A percentile compares a stretch with the other conserved stretches of the same genome.
Evolutionary conservation across 164 flowering plant species (phyloP).

Genomic region (Nymphaea colorata): DNA sequence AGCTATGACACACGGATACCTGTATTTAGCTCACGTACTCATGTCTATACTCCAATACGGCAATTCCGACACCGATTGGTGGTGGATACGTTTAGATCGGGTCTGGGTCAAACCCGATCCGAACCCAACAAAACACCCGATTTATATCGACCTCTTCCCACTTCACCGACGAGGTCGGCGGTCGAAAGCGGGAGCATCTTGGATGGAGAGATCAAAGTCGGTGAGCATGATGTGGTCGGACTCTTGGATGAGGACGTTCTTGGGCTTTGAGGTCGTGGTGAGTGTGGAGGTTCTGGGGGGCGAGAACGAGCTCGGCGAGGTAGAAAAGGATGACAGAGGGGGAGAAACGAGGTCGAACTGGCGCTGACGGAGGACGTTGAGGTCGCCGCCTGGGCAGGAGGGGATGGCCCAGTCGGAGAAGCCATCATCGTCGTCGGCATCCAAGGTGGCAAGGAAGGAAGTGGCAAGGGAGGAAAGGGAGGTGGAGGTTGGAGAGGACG

Average conservation of each 20-base stretch:
- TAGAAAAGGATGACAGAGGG: constrained; percentile 54
- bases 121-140: neutral
- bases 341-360: constrained; percentile 53
- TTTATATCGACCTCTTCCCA: constrained; percentile 8
- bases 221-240: too few species aligned
- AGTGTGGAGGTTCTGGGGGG: constrained; percentile 58
- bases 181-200: constrained; percentile 5
- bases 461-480: constrained; percentile 78
- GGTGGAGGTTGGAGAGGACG: constrained; percentile 42
- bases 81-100: too few species aligned
- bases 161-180: neutral
- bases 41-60: too few species aligned
- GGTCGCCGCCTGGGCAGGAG: constrained; percentile 82
- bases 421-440: constrained; percentile 10
- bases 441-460: constrained; percentile 41
- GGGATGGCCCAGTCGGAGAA: constrained; percentile 75
- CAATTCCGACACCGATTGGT: too few species aligned
- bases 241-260: too few species aligned
- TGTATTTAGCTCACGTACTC: too few species aligned
- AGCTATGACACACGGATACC: too few species aligned
- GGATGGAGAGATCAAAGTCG: constrained; percentile 72
- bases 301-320: constrained; percentile 66
- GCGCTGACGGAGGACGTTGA: constrained; percentile 67
- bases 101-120: too few species aligned
- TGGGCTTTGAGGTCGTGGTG: constrained; percentile 47